A percentile compares a stretch with the other conserved stretches of the same genome.
Evolutionary conservation across 78 protist genomes (phyloP).

Genomic region (Mantamonas sphyraenae): DNA sequence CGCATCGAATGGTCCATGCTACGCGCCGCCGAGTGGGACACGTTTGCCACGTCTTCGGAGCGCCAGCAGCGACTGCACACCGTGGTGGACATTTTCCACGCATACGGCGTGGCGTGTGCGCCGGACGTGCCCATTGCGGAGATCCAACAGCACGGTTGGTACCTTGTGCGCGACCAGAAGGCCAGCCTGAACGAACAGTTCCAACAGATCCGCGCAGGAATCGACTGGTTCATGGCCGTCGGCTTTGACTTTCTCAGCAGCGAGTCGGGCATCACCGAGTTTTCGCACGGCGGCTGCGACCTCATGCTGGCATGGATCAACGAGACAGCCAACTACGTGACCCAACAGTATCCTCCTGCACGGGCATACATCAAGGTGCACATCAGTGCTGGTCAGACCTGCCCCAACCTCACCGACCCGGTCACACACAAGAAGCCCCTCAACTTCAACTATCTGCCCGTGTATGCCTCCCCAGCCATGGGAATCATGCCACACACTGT

Average conservation of each 20-base stretch:
- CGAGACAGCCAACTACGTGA: not conserved
- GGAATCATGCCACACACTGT: conserved; percentile 7
- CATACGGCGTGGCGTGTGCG: not conserved
- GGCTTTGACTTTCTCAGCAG: not conserved
- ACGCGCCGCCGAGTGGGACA: not conserved
- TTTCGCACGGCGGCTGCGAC: not conserved
- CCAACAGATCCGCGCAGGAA: not conserved
- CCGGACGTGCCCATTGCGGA: not conserved
- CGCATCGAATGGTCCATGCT: conserved; percentile 3
- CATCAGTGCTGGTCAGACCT: not conserved
- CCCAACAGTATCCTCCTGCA: not conserved
- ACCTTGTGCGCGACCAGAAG: not conserved
- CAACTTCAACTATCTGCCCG: conserved; percentile 10
- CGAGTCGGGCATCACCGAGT: conserved; percentile 4
- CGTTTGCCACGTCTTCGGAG: not conserved
- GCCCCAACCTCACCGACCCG: not conserved
- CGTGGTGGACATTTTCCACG: not conserved
- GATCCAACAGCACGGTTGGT: not conserved
- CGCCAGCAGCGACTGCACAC: not conserved
- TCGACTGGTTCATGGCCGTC: not conserved
- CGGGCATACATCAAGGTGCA: not conserved
- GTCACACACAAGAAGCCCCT: not conserved
- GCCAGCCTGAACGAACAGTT: not conserved
- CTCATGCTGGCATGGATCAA: conserved; percentile 3
- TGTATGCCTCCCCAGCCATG: not conserved